Conservation (phyloP, 2,329 filamentous ascomycete genomes). For the Ceratocystis papillata region DNA sequence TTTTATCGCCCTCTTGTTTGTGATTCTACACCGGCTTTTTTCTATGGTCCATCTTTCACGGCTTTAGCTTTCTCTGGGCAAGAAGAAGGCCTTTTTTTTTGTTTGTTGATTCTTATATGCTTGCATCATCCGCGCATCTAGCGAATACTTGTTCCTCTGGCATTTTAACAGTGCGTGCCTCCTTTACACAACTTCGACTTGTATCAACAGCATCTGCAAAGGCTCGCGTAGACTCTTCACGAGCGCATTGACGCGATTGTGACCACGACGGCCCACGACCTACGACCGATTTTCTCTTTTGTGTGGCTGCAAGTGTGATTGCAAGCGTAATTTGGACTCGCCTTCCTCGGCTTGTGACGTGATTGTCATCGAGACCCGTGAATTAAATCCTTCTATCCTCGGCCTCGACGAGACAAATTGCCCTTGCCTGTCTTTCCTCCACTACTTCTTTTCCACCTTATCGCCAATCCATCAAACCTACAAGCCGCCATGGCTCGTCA, state of each 20-base stretch:
- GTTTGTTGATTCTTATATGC: no score
- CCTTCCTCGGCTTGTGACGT: not conserved
- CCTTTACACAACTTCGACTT: not conserved
- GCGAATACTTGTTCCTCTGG: no score
- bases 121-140: no score
- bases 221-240: not conserved
- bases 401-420: not conserved
- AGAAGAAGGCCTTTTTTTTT: no score
- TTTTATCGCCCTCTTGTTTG: no score
- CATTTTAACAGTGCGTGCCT: no score
- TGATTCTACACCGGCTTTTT: no score
- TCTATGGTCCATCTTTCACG: no score
- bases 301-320: not conserved
- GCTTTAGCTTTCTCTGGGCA: no score
- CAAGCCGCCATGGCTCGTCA: conserved; percentile 18
- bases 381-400: not conserved
- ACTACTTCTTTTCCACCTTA: not conserved
- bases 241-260: not conserved
- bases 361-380: not conserved
- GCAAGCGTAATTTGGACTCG: no score
- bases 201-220: not conserved
- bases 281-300: not conserved
- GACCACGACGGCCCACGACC: not conserved
- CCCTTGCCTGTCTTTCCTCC: not conserved
- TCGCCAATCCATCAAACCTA: not conserved